Evolutionary conservation across 495 filamentous ascomycete species (phyloP).

Genomic region (Aspergillus mulundensis): DNA sequence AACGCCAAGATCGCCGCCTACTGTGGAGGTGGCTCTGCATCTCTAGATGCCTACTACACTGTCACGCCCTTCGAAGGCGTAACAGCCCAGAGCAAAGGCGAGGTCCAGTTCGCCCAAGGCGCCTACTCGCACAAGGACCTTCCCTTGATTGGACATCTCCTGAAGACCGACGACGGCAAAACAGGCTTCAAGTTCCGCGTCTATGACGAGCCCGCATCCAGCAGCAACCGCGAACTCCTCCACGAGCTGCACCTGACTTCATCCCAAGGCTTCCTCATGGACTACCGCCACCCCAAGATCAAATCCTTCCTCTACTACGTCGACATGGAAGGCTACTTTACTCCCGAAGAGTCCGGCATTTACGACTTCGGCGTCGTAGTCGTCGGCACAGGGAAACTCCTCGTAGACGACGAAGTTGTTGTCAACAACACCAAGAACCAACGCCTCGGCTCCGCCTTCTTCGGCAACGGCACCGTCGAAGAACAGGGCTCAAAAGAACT

Average conservation of each 20-base stretch:
- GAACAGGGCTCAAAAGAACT: constrained; percentile 53
- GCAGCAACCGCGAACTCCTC: constrained; percentile 42
- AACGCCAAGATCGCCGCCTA: constrained; percentile 74
- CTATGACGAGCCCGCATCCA: constrained; percentile 52
- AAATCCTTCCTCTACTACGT: constrained; percentile 53
- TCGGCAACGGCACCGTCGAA: constrained; percentile 57
- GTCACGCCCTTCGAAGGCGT: constrained; percentile 67
- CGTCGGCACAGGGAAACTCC: constrained; percentile 67
- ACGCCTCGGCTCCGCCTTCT: constrained; percentile 57
- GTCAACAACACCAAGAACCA: constrained; percentile 67
- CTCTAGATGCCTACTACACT: constrained; percentile 74
- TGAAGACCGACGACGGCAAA: constrained; percentile 47
- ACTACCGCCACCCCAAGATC: constrained; percentile 58
- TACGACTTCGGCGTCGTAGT: constrained; percentile 76
- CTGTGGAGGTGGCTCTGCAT: constrained; percentile 78
- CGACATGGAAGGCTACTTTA: constrained; percentile 56
- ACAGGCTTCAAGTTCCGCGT: constrained; percentile 56
- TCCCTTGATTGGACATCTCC: constrained; percentile 47
- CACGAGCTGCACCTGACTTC: constrained; percentile 53
- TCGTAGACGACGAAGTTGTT: constrained; percentile 63
- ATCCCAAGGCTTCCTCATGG: constrained; percentile 56
- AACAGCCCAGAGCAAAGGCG: constrained; percentile 46
- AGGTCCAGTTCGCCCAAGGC: constrained; percentile 46
- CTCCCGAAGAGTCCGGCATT: constrained; percentile 57
- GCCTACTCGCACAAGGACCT: constrained; percentile 59